A percentile compares a stretch with the other conserved stretches of the same genome.
These are phyloP conservation scores for Plantago coronopus DNA, from an alignment of 305 asterid species.

Conservation along the genomic window DNA sequence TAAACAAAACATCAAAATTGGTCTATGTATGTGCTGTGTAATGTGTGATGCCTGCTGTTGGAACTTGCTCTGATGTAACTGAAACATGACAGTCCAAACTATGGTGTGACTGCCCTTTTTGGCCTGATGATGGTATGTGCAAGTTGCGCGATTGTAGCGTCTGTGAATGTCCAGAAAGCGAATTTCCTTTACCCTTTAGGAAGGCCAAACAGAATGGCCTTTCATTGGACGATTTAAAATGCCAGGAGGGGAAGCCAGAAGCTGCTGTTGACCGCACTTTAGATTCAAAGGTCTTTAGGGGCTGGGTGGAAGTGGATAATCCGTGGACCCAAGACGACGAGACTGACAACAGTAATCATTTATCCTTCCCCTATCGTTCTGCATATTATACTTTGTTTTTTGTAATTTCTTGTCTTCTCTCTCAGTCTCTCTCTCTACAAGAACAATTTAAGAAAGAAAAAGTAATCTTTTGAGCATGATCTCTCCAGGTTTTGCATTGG, in stretches of 20 bases:
- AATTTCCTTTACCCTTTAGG: constrained; percentile 82
- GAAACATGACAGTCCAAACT: constrained; percentile 63
- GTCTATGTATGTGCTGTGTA: neutral
- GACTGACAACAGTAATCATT: constrained; percentile 74
- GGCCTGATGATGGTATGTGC: constrained; percentile 99
- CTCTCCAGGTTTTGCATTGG: neutral
- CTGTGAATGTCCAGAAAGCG: constrained; percentile 89
- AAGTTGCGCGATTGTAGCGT: constrained; percentile 90
- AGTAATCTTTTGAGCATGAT: neutral
- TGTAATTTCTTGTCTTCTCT: constrained; percentile 1
- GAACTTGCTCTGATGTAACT: constrained; percentile 20
- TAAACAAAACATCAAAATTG: neutral
- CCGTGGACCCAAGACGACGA: constrained; percentile 97
- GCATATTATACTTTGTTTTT: constrained; percentile 14
- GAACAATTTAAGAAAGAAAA: neutral
- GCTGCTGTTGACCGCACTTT: constrained; percentile 89
- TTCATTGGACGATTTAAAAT: constrained; percentile 68
- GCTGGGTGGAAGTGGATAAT: constrained; percentile 91
- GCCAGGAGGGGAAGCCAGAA: constrained; percentile 92
- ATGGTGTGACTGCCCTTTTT: constrained; percentile 98
- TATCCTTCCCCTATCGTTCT: constrained; percentile 15
- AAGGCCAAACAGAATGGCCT: constrained; percentile 42
- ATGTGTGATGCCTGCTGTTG: constrained; percentile 13
- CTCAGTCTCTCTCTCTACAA: neutral
- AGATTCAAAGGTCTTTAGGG: constrained; percentile 80